Conservation (phyloP, 805 yeast genomes). For the Wickerhamiella bombiphila region DNA sequence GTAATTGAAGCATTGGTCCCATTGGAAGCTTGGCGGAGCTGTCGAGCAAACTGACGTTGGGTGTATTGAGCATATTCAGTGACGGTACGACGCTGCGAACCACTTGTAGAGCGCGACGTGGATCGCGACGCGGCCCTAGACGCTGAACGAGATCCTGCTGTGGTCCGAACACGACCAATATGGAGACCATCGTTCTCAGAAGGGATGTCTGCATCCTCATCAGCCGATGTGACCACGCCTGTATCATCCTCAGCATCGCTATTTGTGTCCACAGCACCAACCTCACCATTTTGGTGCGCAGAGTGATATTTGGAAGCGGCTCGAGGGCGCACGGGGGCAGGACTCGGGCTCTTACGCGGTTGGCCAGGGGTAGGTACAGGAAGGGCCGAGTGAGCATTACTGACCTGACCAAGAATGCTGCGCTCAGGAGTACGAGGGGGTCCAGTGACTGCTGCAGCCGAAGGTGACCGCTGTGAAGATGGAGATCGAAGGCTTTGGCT, state of each 20-base stretch:
- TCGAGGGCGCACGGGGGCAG: constrained; percentile 7
- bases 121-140: background rate
- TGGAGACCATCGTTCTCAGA: constrained; percentile 11
- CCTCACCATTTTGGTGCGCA: constrained; percentile 1
- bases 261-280: constrained; percentile 21
- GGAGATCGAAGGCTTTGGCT: background rate
- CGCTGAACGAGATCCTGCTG: too few species aligned
- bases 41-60: constrained; percentile 17
- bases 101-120: constrained; percentile 3
- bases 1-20: too few species aligned
- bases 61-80: constrained; percentile 13
- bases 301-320: constrained; percentile 12
- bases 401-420: constrained; percentile 49
- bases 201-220: background rate
- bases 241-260: constrained; percentile 31
- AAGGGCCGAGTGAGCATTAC: constrained; percentile 59
- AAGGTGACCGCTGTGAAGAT: constrained; percentile 20
- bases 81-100: constrained; percentile 16
- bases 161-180: background rate
- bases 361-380: constrained; percentile 95
- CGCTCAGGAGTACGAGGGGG: constrained; percentile 58
- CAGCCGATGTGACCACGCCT: background rate
- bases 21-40: constrained; percentile 22
- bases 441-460: background rate
- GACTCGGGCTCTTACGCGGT: constrained; percentile 50